Conservation (phyloP, 257 asterid genomes). For the Rhazya stricta region DNA sequence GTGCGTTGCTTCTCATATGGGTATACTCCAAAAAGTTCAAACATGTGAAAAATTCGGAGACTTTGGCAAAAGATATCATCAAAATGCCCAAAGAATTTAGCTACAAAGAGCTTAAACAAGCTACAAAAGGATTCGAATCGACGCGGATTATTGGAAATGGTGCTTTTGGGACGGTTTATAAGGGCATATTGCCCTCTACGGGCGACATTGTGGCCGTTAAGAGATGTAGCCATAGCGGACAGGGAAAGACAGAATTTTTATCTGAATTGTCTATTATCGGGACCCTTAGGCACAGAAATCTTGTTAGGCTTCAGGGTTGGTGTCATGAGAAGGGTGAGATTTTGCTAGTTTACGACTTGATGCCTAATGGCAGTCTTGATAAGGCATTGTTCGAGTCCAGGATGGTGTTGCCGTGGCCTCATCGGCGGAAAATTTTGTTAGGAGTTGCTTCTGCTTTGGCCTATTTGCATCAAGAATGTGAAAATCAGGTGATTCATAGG, state of each 20-base stretch:
- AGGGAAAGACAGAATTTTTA: conserved; percentile 68
- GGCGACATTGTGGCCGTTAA: conserved; percentile 73
- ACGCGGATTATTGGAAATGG: conserved; percentile 57
- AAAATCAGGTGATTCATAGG: conserved; percentile 72
- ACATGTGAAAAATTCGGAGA: conserved; percentile 32
- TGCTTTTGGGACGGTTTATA: conserved; percentile 74
- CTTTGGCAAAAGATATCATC: conserved; percentile 51
- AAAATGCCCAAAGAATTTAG: conserved; percentile 77
- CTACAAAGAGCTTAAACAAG: conserved; percentile 56
- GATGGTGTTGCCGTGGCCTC: conserved; percentile 54
- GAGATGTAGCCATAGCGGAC: conserved; percentile 64
- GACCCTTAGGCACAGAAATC: conserved; percentile 74
- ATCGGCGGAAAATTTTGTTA: conserved; percentile 48
- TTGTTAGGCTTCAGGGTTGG: conserved; percentile 77
- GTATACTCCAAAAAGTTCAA: conserved; percentile 51
- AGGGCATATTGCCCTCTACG: conserved; percentile 44
- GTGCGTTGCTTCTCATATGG: conserved; percentile 45
- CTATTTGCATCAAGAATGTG: conserved; percentile 79
- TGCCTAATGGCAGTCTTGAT: conserved; percentile 79
- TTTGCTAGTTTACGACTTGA: conserved; percentile 60
- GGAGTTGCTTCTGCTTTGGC: conserved; percentile 84
- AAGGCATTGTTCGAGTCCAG: conserved; percentile 68
- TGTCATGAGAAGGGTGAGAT: conserved; percentile 81
- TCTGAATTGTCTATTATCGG: conserved; percentile 75
- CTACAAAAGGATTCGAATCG: conserved; percentile 61